Evolutionary conservation across 768 basidiomycete genomes (phyloP), one percentile per base, ranked within the genome.

Genomic region (Agaricus blazei): DNA sequence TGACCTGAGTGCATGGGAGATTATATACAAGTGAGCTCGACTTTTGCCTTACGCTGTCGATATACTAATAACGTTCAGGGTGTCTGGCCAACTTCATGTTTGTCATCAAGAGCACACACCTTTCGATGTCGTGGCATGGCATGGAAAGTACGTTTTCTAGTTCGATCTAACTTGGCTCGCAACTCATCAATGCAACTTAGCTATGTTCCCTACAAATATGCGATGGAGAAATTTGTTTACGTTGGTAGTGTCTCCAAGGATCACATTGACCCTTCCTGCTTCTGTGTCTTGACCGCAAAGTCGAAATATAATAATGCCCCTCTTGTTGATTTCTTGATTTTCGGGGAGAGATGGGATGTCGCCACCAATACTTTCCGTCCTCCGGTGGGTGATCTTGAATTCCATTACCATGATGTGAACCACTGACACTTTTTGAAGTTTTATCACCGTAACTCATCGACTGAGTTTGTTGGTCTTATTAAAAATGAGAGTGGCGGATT

Each of bases 51-150:
- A n/a, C 14, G 11, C n/a, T 15, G 28, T 9, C 24, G 9, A 19
- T 19, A 11, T 4, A 29, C 15, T 48, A 5, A 48, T 48, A 7
- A 27, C 49, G 4, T 59, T 15, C 41, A 84, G 81, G 68, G 73
- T 86, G 28, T 71, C 75, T 51, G 83, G 84, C 12, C 70, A 80
- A 64, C 65, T 82, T 9, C 80, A 80, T 63, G 65, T 68, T 24
- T 82, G 81, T 60, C 67, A 70, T 38, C 83, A 86, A 58, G 76
- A 81, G 43, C 81, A 85, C 65, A 84, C 85, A 1, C 85, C 85
- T 0, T 87, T 87, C 65, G 85, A 87, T 63, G 84, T 87, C 40
- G 85, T 87, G 27, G 84, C 84, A 1, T 86, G 83, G 84, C 78
- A 81, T 48, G 83, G 83, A 67, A 85, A 83, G 82, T 83, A 64